A percentile compares a stretch with the other conserved stretches of the same genome.
Evolutionary conservation across 108 stramenopile genomes (phyloP).

Genomic region (Skeletonema menzelii): DNA sequence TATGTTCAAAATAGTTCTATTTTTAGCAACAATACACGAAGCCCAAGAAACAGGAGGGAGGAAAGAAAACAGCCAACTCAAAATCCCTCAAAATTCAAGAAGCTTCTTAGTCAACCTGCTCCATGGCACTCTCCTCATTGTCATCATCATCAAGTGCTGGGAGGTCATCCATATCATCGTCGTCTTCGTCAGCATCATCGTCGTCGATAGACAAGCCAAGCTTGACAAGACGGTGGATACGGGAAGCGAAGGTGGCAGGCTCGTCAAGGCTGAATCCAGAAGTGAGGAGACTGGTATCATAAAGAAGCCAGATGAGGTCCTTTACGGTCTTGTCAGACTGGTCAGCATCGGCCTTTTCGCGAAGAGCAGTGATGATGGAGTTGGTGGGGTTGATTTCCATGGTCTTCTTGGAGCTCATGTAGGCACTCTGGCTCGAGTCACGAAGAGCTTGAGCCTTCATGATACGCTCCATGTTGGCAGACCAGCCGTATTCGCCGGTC

Average conservation of each 20-base stretch:
- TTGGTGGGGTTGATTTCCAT: constrained; percentile 99
- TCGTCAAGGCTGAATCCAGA: constrained; percentile 99
- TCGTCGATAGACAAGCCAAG: constrained; percentile 99
- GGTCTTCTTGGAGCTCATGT: constrained; percentile 99
- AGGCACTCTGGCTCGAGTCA: constrained; percentile 95
- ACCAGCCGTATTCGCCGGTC: constrained; percentile 99
- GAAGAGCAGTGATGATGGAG: constrained; percentile 97
- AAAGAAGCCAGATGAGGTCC: constrained; percentile 99
- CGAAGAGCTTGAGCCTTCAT: constrained; percentile 99
- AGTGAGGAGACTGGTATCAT: constrained; percentile 98
- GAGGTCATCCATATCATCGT: constrained; percentile 92
- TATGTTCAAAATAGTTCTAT: neutral
- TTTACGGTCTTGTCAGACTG: constrained; percentile 99
- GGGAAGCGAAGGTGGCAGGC: constrained; percentile 98
- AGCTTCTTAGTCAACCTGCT: constrained; percentile 93
- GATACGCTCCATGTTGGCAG: constrained; percentile 99
- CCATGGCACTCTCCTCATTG: constrained; percentile 98
- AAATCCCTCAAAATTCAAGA: neutral
- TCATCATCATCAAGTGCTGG: constrained; percentile 94
- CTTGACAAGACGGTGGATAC: constrained; percentile 99
- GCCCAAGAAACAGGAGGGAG: too few species aligned
- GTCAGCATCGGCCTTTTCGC: constrained; percentile 99
- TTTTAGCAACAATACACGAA: neutral
- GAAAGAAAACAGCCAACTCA: too few species aligned
- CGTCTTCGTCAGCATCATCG: constrained; percentile 92